Conservation (phyloP, 2,329 filamentous ascomycete species). For the Sporothrix euskadiensis region DNA sequence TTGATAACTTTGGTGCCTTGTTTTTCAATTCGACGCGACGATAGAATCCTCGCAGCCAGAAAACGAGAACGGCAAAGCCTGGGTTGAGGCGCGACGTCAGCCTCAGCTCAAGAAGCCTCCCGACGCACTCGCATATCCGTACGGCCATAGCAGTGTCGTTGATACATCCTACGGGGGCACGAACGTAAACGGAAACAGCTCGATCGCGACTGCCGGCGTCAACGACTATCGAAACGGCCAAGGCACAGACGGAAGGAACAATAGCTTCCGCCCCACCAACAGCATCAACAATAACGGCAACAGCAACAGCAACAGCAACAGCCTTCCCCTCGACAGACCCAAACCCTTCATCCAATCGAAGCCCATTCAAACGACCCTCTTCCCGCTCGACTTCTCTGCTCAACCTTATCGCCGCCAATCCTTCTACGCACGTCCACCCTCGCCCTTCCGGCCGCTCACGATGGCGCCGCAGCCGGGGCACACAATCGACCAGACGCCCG, state of each 20-base stretch:
- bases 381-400: not conserved
- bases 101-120: not conserved
- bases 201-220: not conserved
- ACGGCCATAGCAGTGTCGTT: not conserved
- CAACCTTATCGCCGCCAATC: not conserved
- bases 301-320: not conserved
- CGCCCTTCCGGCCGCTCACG: slow-evolving; percentile 25
- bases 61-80: not conserved
- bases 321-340: not conserved
- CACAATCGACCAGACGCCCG: slow-evolving; percentile 60
- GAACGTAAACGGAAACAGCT: not conserved
- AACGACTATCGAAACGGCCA: not conserved
- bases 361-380: not conserved
- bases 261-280: not conserved
- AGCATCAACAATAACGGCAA: not conserved
- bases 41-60: not conserved
- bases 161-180: not conserved
- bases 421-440: not conserved
- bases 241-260: not conserved
- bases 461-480: slow-evolving; percentile 43
- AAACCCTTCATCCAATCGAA: not conserved
- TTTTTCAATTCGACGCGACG: slow-evolving; percentile 6
- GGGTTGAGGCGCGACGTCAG: not conserved
- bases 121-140: not conserved
- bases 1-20: not conserved